phyloP scores from a whole-genome alignment of 768 basidiomycete species.

The Saitozyma sp. region DNA sequence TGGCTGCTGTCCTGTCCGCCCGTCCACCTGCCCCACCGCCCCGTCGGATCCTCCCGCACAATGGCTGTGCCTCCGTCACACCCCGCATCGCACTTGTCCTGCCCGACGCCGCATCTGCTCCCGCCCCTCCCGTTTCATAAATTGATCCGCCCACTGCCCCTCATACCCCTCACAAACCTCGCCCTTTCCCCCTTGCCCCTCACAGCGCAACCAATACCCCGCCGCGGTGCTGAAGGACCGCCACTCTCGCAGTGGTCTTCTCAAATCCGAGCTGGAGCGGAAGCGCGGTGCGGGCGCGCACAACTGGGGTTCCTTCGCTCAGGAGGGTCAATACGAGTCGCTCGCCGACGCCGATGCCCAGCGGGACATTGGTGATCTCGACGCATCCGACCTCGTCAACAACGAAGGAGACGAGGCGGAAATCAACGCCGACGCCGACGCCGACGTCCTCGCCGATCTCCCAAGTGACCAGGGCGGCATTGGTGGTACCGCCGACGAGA shows the following conservation, averaged over 20 bases:
- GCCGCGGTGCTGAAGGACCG: slow-evolving; percentile 46
- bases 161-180: too few relatives aligned
- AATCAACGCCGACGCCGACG: slow-evolving; percentile 56
- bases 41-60: too few relatives aligned
- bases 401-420: slow-evolving; percentile 11
- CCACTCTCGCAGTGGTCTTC: slow-evolving; percentile 47
- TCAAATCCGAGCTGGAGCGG: slow-evolving; percentile 68
- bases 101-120: too few relatives aligned
- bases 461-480: neutral
- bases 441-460: slow-evolving; percentile 26
- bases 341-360: slow-evolving; percentile 63
- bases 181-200: slow-evolving; percentile 7
- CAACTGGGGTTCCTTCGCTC: slow-evolving; percentile 76
- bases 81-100: too few relatives aligned
- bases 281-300: slow-evolving; percentile 71
- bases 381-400: slow-evolving; percentile 7
- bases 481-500: neutral
- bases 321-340: slow-evolving; percentile 65
- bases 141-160: too few relatives aligned
- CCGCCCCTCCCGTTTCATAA: too few relatives aligned
- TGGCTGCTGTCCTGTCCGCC: too few relatives aligned
- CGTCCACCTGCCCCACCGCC: too few relatives aligned
- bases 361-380: slow-evolving; percentile 2
- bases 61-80: too few relatives aligned
- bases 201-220: slow-evolving; percentile 47